These are phyloP conservation scores for Aspergillus piperis DNA, from an alignment of 2,329 filamentous ascomycete species.

Conservation along the genomic window DNA sequence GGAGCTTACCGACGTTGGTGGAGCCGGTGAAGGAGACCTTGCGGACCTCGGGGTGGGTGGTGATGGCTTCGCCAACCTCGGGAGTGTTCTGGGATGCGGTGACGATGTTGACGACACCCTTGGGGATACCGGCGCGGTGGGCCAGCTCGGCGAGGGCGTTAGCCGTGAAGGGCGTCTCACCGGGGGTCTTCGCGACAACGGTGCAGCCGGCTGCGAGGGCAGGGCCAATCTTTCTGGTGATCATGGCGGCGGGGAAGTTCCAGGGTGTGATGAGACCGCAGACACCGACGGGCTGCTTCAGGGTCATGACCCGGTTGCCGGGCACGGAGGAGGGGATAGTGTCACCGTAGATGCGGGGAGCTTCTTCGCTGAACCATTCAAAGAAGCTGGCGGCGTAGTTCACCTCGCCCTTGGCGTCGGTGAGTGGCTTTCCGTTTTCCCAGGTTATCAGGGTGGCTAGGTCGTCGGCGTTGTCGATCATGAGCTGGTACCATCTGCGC, in stretches of 20 bases:
- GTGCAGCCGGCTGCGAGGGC: conserved; percentile 91
- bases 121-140: conserved; percentile 82
- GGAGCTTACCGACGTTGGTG: conserved; percentile 66
- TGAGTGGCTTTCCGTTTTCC: conserved; percentile 69
- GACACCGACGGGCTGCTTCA: conserved; percentile 68
- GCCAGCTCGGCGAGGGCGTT: conserved; percentile 85
- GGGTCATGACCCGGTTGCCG: conserved; percentile 62
- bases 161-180: conserved; percentile 88
- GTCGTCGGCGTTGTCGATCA: conserved; percentile 66
- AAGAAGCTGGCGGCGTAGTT: conserved; percentile 62
- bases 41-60: conserved; percentile 72
- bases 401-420: conserved; percentile 61
- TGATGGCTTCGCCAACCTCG: conserved; percentile 74
- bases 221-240: conserved; percentile 54
- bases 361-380: conserved; percentile 66
- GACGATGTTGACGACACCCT: conserved; percentile 87
- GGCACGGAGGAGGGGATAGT: conserved; percentile 62
- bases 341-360: conserved; percentile 59
- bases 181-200: conserved; percentile 85
- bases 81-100: conserved; percentile 78
- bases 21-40: conserved; percentile 93
- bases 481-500: conserved; percentile 67
- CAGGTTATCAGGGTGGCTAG: conserved; percentile 66
- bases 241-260: conserved; percentile 63
- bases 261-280: conserved; percentile 68